Base-by-base conservation (phyloP, 2,329 filamentous ascomycete genomes). In the Simplicillium aogashimaense region DNA sequence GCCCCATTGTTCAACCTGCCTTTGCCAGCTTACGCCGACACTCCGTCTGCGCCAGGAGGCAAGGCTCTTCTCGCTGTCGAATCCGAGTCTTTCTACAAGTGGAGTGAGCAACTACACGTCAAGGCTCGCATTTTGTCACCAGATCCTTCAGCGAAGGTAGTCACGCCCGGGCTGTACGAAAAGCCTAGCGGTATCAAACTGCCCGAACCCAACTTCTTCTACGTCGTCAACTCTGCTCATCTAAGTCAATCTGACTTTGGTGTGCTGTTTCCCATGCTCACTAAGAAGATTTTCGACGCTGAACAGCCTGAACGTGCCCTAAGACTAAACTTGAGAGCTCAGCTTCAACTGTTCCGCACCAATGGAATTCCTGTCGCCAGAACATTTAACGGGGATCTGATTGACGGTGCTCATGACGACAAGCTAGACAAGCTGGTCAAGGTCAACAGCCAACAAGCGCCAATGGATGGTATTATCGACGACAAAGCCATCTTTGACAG, bases 201-300 rank as follows among this genome's bases (percentile, higher is more conserved):
- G 12, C 50, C 61, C 1, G 65, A 70, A 41, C 80, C 86, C 4
- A 74, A 81, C 49, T 76, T 90, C 52, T 94, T 85, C 63, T 90
- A 86, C 56, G 79, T 86, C 3, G 57, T 70, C 12, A 67, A 74
- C 35, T 83, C 81, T n/a, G 85, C 86, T 0, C 87, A 94, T 55
- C 71, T 94, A 18, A 86, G 75, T 43, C 87, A 94, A 59, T 84
- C 78, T 15, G 87, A 94, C 53, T 94, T 92, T 50, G 87, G 84
- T 29, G 64, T 92, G 17, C 62, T 94, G 16, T 94, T 94, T 53
- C 86, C 86, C 0, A 83, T 80, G 72, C 51, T 81, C 36, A 78
- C 74, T 8, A 72, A 69, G 50, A 70, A 67, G 48, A 67, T 80
- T 8, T 76, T 79, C 47, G 67, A 67, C 2, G 70, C 72, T 0